phyloP scores from a whole-genome alignment of 805 yeast genomes.

The Kluyveromyces wickerhamii region DNA sequence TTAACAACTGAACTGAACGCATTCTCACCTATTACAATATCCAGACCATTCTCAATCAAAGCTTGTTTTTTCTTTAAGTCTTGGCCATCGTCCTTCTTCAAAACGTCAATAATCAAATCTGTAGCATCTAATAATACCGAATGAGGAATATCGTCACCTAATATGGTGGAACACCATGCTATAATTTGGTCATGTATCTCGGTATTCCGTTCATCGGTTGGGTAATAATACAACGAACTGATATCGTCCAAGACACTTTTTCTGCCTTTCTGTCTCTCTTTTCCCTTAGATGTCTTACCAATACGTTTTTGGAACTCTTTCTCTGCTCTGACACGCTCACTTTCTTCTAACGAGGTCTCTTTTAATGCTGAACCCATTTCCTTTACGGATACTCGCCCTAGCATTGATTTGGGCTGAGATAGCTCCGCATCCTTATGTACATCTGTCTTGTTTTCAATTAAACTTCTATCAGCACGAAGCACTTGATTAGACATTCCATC shows the following conservation, averaged over 20 bases:
- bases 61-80: slow-evolving; percentile 36
- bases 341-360: slow-evolving; percentile 13
- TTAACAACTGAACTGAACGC: slow-evolving; percentile 39
- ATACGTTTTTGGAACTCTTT: slow-evolving; percentile 7
- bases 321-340: slow-evolving; percentile 14
- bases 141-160: slow-evolving; percentile 70
- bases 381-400: slow-evolving; percentile 54
- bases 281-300: slow-evolving; percentile 5
- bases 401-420: slow-evolving; percentile 64
- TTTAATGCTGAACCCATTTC: slow-evolving; percentile 55
- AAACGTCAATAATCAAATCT: slow-evolving; percentile 16
- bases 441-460: slow-evolving; percentile 36
- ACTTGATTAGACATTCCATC: slow-evolving; percentile 78
- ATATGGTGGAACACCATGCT: slow-evolving; percentile 45
- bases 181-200: slow-evolving; percentile 49
- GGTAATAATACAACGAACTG: slow-evolving; percentile 53
- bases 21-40: slow-evolving; percentile 23
- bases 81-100: slow-evolving; percentile 17
- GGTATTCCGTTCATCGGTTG: slow-evolving; percentile 46
- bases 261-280: background rate
- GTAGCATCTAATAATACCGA: slow-evolving; percentile 44
- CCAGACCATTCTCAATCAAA: slow-evolving; percentile 41
- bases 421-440: slow-evolving; percentile 39
- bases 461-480: slow-evolving; percentile 47
- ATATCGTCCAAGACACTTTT: slow-evolving; percentile 27